Percentiles rank a stretch among this genome's conserved stretches.
Conservation (phyloP, 2,329 filamentous ascomycete genomes). For the Aureobasidium pullulans region DNA sequence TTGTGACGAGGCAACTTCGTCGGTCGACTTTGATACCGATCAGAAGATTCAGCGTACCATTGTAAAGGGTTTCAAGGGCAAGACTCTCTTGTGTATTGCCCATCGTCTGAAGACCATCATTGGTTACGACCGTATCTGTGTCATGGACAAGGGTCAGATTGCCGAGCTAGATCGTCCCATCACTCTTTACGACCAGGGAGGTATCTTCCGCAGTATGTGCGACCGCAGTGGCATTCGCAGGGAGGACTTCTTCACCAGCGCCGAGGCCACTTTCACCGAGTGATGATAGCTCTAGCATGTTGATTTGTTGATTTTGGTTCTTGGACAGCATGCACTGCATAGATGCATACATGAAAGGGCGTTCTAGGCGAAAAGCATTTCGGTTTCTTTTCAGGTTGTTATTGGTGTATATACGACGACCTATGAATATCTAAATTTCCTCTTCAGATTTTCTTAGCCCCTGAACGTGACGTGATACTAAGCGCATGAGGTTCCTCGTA, state of each 20-base stretch:
- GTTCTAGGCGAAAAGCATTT: neutral
- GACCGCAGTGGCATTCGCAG: constrained; percentile 69
- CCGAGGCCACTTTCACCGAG: constrained; percentile 9
- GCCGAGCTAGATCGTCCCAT: constrained; percentile 77
- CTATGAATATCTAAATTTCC: neutral
- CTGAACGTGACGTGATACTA: neutral
- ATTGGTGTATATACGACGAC: constrained; percentile 1
- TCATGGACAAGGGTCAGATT: constrained; percentile 87
- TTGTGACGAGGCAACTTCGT: constrained; percentile 91
- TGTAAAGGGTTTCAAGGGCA: constrained; percentile 72
- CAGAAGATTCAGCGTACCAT: constrained; percentile 91
- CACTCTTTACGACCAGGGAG: constrained; percentile 62
- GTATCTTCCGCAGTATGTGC: constrained; percentile 86
- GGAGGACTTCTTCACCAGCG: constrained; percentile 36
- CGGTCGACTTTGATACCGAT: constrained; percentile 93
- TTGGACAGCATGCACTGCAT: neutral
- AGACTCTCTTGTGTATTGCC: constrained; percentile 86
- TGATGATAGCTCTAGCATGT: neutral
- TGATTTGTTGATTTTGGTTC: neutral
- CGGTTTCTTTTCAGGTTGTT: neutral
- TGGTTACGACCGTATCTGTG: constrained; percentile 82
- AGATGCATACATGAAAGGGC: neutral
- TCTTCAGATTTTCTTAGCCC: neutral
- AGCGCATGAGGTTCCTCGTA: too few relatives aligned
- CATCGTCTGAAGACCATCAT: constrained; percentile 89